Evolutionary conservation across 2,329 filamentous ascomycete species (phyloP), one percentile per base, ranked within the genome.

Genomic region (Zymoseptoria pseudotritici): DNA sequence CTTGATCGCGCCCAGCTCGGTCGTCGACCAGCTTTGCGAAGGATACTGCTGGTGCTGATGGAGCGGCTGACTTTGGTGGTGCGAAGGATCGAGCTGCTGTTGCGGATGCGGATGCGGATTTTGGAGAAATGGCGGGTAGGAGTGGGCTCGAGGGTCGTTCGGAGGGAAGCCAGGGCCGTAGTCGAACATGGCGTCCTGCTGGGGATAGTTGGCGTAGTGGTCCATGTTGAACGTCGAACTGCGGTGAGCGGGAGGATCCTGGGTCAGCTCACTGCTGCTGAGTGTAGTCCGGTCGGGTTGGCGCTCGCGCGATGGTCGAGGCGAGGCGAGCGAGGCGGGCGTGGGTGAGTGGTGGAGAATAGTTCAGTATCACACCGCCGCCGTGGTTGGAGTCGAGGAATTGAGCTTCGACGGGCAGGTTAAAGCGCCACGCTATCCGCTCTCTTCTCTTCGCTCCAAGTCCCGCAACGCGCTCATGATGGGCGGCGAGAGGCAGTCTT

Each of bases 131-230:
- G 65, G 65, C 57, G 70, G 66, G 54, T 69, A 70, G 50, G 67
- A 60, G 36, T 69, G 61, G n/a, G 68, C 59, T 56, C 62, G 69
- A 58, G 65, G 67, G 58, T 71, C 67, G 52, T 69, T 70, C 75
- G 54, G 67, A 46, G 71, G 64, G 61, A 74, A 75, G 63, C 63
- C 66, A 31, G 71, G 50, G 64, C 73, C 75, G 63, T 76, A 77
- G 65, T 70, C 74, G 68, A 78, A 73, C 57, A 75, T 68, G 65
- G 66, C 69, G 65, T 77, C 75, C 62, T 75, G 64, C 62, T 75
- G 66, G 56, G 74, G 67, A 67, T 72, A 74, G 68, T 75, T 55
- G 29, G 57, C 73, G 66, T 72, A 69, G 69, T 76, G 72, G 65
- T 79, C 77, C 77, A 79, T 79, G 63, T 52, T 63, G 60, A 55